Evolutionary conservation across 2,329 filamentous ascomycete species (phyloP).

Genomic region (Neodidymelliopsis sp.): DNA sequence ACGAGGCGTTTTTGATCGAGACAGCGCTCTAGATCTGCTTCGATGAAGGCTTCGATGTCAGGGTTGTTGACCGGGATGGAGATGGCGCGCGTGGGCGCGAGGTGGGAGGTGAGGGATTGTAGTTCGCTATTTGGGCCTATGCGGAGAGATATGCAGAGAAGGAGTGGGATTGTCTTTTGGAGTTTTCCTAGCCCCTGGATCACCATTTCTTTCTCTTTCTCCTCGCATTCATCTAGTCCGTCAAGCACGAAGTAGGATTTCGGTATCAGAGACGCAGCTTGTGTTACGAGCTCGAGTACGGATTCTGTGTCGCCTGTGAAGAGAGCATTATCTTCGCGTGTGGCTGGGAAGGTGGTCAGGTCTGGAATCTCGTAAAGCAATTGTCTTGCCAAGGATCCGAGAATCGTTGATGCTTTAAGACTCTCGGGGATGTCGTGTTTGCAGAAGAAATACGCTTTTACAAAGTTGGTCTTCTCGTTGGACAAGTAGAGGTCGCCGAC

Average conservation of each 20-base stretch:
- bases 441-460: conserved; percentile 40
- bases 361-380: conserved; percentile 40
- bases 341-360: conserved; percentile 16
- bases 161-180: conserved; percentile 27
- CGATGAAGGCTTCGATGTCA: conserved; percentile 37
- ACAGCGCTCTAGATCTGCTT: conserved; percentile 33
- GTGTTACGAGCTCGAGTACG: conserved; percentile 30
- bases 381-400: conserved; percentile 46
- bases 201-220: conserved; percentile 19
- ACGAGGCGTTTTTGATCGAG: conserved; percentile 22
- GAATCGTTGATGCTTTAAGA: conserved; percentile 30
- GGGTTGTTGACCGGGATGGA: conserved; percentile 31
- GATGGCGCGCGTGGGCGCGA: conserved; percentile 8
- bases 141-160: conserved; percentile 35
- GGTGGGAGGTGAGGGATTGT: not conserved
- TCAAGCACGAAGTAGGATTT: conserved; percentile 46
- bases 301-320: conserved; percentile 19
- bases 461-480: not conserved
- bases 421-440: conserved; percentile 32
- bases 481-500: conserved; percentile 39
- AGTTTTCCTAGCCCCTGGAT: conserved; percentile 28
- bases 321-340: conserved; percentile 5
- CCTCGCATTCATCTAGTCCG: conserved; percentile 45
- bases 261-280: conserved; percentile 17
- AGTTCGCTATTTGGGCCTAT: conserved; percentile 25